A percentile compares a stretch with the other conserved stretches of the same genome.
These are phyloP conservation scores for Mycena polygramma DNA, from an alignment of 768 basidiomycete species.

Conservation along the genomic window DNA sequence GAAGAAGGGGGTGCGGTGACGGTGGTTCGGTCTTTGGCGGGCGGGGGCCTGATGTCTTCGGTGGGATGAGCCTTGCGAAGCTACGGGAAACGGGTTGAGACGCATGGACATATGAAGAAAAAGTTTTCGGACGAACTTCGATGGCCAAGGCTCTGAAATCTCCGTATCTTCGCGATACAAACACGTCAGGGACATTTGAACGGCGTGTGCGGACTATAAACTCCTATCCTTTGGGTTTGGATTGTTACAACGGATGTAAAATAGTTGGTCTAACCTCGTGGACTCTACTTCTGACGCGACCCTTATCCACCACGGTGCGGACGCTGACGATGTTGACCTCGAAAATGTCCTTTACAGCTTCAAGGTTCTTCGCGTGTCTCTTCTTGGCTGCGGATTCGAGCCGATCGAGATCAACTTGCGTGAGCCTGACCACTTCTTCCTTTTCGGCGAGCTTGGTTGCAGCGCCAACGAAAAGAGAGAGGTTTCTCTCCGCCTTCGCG, in stretches of 20 bases:
- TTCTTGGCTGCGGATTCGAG: constrained; percentile 80
- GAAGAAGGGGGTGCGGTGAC: constrained; percentile 61
- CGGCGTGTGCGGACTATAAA: constrained; percentile 93
- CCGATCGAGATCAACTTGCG: constrained; percentile 85
- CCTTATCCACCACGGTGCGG: constrained; percentile 84
- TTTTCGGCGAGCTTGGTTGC: constrained; percentile 86
- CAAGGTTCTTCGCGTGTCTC: constrained; percentile 63
- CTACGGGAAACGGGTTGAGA: constrained; percentile 54
- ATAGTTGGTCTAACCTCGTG: constrained; percentile 80
- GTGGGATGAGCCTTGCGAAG: constrained; percentile 90
- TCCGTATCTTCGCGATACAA: constrained; percentile 93
- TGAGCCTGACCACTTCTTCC: constrained; percentile 93
- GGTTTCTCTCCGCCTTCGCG: constrained; percentile 85
- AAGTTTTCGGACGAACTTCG: constrained; percentile 65
- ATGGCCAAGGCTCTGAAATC: constrained; percentile 92
- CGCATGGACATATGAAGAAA: constrained; percentile 2
- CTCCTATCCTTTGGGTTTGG: constrained; percentile 67
- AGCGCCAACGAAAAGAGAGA: constrained; percentile 84
- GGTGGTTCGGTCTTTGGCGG: constrained; percentile 87
- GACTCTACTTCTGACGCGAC: constrained; percentile 83
- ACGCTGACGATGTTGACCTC: constrained; percentile 95
- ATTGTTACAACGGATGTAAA: constrained; percentile 22
- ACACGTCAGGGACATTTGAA: constrained; percentile 78
- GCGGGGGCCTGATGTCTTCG: constrained; percentile 84
- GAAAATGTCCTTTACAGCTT: constrained; percentile 68